Evolutionary conservation across 2,329 filamentous ascomycete genomes (phyloP).

Genomic region (Periconia sp.): DNA sequence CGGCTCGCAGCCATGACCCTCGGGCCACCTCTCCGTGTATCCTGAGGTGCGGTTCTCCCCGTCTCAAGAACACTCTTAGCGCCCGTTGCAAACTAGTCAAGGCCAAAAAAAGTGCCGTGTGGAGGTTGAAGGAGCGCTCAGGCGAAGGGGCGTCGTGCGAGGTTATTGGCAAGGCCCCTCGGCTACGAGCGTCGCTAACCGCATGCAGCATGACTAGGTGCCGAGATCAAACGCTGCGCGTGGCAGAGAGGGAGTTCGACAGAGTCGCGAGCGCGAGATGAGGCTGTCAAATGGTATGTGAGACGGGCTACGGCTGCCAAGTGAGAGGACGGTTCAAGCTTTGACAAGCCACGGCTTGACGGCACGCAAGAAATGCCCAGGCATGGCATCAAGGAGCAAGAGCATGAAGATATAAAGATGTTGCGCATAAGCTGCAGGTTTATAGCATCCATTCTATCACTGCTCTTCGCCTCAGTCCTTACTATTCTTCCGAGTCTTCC

Average conservation of each 20-base stretch:
- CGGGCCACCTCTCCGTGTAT: too few relatives aligned
- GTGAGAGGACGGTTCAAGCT: constrained; percentile 5
- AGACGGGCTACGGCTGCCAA: constrained; percentile 12
- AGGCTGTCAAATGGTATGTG: constrained; percentile 6
- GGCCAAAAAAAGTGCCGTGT: too few relatives aligned
- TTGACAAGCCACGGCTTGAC: too few relatives aligned
- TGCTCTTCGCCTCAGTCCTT: too few relatives aligned
- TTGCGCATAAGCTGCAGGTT: not conserved
- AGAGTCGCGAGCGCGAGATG: not conserved
- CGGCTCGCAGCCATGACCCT: too few relatives aligned
- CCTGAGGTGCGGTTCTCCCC: too few relatives aligned
- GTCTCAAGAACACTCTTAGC: constrained; percentile 2
- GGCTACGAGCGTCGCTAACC: too few relatives aligned
- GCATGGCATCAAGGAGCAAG: not conserved
- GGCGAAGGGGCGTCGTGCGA: too few relatives aligned
- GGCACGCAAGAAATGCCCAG: constrained; percentile 2
- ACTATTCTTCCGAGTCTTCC: constrained; percentile 4
- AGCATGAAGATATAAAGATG: not conserved
- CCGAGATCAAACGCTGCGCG: constrained; percentile 12
- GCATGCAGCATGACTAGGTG: constrained; percentile 6
- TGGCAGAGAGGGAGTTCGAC: not conserved
- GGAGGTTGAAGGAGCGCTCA: not conserved
- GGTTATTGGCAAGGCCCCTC: too few relatives aligned
- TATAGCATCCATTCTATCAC: constrained; percentile 7
- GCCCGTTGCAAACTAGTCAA: too few relatives aligned